Conservation (phyloP, 805 yeast species). For the Candida germanica region DNA sequence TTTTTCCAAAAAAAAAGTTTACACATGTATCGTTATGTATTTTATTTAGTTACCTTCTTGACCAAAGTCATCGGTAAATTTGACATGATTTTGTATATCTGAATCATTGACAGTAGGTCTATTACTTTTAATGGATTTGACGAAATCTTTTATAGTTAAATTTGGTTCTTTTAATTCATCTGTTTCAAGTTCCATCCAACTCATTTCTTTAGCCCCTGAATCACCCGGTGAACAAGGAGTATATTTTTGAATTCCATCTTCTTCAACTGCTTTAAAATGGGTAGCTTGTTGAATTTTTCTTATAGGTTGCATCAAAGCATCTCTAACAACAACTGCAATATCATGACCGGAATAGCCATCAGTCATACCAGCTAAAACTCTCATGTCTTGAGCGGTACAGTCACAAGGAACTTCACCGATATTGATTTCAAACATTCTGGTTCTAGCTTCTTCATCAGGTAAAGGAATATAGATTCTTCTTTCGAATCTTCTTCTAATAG, state of each 20-base stretch:
- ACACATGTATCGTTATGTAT: background rate
- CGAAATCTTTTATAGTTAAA: constrained; percentile 84
- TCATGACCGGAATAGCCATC: constrained; percentile 98
- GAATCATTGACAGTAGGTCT: constrained; percentile 91
- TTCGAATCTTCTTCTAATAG: constrained; percentile 94
- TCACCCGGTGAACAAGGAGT: constrained; percentile 99
- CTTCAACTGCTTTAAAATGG: constrained; percentile 72
- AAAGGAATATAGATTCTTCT: constrained; percentile 90
- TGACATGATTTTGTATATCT: constrained; percentile 78
- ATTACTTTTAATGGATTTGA: constrained; percentile 85
- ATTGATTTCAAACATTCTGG: constrained; percentile 90
- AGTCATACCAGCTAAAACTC: constrained; percentile 84
- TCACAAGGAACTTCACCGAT: constrained; percentile 88
- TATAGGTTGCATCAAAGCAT: constrained; percentile 97
- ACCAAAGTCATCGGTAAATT: constrained; percentile 93
- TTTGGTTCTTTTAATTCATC: constrained; percentile 90
- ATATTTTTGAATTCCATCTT: constrained; percentile 44
- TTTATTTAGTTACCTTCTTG: constrained; percentile 79
- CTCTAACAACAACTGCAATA: constrained; percentile 93
- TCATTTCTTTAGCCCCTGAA: constrained; percentile 76
- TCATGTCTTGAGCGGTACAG: constrained; percentile 68
- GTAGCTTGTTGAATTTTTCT: constrained; percentile 94
- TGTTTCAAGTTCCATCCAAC: constrained; percentile 88
- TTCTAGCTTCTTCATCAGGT: constrained; percentile 91
- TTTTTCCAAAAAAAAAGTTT: too few species aligned